Percentiles rank a stretch among this genome's conserved stretches.
These are phyloP conservation scores for Fraxinus velutina DNA, from an alignment of 305 asterid genomes.

Conservation along the genomic window DNA sequence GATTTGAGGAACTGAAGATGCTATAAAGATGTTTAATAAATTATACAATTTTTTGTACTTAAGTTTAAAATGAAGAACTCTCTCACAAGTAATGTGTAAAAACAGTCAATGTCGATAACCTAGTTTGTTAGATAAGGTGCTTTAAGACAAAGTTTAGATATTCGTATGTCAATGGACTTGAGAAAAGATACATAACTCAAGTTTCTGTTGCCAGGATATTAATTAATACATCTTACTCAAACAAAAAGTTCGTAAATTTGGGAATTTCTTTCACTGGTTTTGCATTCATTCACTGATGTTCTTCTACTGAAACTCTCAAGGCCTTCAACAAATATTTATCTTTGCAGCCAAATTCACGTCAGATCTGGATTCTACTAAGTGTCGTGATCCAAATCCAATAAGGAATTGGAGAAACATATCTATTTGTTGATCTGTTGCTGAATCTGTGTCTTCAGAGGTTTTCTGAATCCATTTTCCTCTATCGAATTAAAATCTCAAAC, in stretches of 20 bases:
- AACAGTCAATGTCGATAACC: neutral
- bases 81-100: neutral
- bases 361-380: neutral
- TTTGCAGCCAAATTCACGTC: neutral
- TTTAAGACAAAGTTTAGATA: neutral
- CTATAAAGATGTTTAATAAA: neutral
- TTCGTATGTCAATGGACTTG: neutral
- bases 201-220: neutral
- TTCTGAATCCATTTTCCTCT: neutral
- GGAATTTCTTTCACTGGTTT: neutral
- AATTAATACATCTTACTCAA: neutral
- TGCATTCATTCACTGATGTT: neutral
- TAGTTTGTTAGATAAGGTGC: neutral
- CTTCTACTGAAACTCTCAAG: neutral
- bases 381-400: neutral
- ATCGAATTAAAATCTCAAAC: neutral
- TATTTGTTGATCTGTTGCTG: neutral
- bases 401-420: neutral
- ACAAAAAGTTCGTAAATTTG: neutral
- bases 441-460: neutral
- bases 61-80: neutral
- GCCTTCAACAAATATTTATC: neutral
- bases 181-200: neutral
- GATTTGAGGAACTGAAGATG: neutral
- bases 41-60: neutral